Base-by-base conservation (phyloP, 2,329 filamentous ascomycete genomes). In the Didymella exigua region DNA sequence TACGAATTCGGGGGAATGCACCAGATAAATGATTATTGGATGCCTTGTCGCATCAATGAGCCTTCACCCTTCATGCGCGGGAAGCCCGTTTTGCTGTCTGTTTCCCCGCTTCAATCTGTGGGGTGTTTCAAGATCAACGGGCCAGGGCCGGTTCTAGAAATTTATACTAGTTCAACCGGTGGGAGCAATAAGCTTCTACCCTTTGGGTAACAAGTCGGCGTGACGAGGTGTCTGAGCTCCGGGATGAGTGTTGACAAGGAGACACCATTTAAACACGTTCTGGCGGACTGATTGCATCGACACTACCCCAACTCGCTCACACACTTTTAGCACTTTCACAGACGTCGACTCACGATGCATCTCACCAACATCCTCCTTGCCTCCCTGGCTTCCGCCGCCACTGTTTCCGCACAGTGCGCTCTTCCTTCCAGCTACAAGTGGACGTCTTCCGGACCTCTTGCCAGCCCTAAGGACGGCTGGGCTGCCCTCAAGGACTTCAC, bases 401-500 rank as follows among this genome's bases (percentile, higher is more conserved):
- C 47, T 19, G 36, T 27, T n/a, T 26, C 42, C 9, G 68, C 68
- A 40, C 56, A 63, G 26, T 87, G 84, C 72, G 58, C 67, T 26
- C 80, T 86, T 33, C 84, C 84, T 0, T 80, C 83, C 0, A 79
- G 73, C 9, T 86, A 85, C 71, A 70, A 71, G 38, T 87, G 84
- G 84, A 81, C 78, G 29, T 84, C 82, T 10, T 81, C 78, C 5
- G 77, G 72, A 2, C 58, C 77, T 2, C 75, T 88, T 7, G 82
- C 83, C 1, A 65, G 75, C 4, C 84, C 85, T 0, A 79, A 80
- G 61, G 74, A 74, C 1, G 83, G 83, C 16, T 85, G 81, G 82
- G 76, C 73, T 2, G 76, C 84, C 4, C 77, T 89, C 63, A 89
- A 89, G 66, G 86, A 89, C 72, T 88, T 88, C 73, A 86, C 82